These are phyloP conservation scores for Puccinia horiana DNA, from an alignment of 1,284 basidiomycete species.

Conservation along the genomic window DNA sequence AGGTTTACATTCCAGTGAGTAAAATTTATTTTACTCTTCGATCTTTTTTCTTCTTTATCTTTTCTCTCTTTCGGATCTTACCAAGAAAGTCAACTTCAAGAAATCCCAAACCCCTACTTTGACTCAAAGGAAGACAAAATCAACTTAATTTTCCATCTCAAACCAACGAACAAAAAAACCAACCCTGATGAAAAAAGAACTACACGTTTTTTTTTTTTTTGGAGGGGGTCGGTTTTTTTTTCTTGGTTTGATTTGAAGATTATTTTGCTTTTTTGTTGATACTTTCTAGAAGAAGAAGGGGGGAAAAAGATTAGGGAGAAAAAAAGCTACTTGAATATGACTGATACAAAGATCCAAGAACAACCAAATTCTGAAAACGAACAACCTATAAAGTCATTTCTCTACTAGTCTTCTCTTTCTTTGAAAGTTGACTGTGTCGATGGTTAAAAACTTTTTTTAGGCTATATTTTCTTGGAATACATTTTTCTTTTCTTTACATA, in stretches of 20 bases:
- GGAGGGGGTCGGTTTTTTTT: neutral
- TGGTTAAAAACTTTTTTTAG: constrained; percentile 25
- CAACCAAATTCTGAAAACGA: constrained; percentile 36
- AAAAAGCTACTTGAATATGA: constrained; percentile 3
- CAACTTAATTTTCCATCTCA: neutral
- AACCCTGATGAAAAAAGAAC: neutral
- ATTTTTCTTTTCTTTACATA: neutral
- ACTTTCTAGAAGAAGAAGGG: neutral
- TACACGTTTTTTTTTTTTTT: neutral
- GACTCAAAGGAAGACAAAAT: neutral
- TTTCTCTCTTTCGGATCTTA: constrained; percentile 21
- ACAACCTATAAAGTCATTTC: constrained; percentile 30
- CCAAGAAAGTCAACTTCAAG: constrained; percentile 36
- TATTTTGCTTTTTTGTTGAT: neutral
- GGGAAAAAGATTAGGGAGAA: neutral
- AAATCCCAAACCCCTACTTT: neutral
- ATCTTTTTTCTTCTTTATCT: neutral
- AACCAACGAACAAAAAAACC: neutral
- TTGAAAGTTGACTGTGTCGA: neutral
- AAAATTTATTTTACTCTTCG: neutral
- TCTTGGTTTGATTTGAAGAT: neutral
- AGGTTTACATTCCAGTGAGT: neutral
- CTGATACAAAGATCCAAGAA: constrained; percentile 36
- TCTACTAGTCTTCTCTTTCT: neutral
- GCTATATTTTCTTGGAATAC: constrained; percentile 37